These are phyloP conservation scores for Austroboletus eburneus DNA, from an alignment of 768 basidiomycete species.

Conservation along the genomic window DNA sequence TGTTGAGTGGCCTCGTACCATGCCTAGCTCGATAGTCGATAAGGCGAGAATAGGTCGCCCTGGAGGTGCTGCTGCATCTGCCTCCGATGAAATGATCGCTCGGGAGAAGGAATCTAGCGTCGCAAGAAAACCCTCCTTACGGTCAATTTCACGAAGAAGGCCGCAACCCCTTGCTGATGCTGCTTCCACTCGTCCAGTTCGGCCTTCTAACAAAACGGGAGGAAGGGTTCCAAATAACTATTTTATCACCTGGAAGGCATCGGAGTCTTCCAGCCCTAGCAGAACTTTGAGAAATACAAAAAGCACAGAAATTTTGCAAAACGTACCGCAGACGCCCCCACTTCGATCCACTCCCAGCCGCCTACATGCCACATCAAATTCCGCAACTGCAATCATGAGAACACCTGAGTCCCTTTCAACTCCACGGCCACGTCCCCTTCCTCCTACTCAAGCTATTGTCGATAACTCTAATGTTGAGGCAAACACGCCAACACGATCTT, in stretches of 20 bases:
- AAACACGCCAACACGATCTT: constrained; percentile 15
- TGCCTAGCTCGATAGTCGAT: constrained; percentile 13
- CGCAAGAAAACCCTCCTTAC: constrained; percentile 12
- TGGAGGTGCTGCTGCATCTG: constrained; percentile 13
- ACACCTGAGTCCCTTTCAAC: constrained; percentile 15
- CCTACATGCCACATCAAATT: constrained; percentile 19
- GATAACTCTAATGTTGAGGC: constrained; percentile 20
- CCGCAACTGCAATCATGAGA: constrained; percentile 10
- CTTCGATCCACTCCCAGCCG: constrained; percentile 31
- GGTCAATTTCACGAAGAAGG: constrained; percentile 19
- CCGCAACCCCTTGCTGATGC: constrained; percentile 16
- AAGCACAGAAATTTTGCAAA: constrained; percentile 29
- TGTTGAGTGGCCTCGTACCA: constrained; percentile 16
- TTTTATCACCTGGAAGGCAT: constrained; percentile 26
- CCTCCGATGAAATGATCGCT: constrained; percentile 19
- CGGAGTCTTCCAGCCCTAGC: constrained; percentile 36
- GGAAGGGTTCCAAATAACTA: constrained; percentile 22
- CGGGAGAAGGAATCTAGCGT: constrained; percentile 19
- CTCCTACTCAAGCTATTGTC: constrained; percentile 24
- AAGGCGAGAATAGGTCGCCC: constrained; percentile 12
- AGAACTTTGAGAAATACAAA: constrained; percentile 23
- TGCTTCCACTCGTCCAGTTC: constrained; percentile 20
- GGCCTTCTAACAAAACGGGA: constrained; percentile 15
- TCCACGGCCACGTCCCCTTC: constrained; percentile 28
- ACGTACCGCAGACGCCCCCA: constrained; percentile 10